A percentile compares a stretch with the other conserved stretches of the same genome.
These are phyloP conservation scores for Stagonosporopsis cucurbitacearum DNA, from an alignment of 2,329 filamentous ascomycete species.

Conservation along the genomic window DNA sequence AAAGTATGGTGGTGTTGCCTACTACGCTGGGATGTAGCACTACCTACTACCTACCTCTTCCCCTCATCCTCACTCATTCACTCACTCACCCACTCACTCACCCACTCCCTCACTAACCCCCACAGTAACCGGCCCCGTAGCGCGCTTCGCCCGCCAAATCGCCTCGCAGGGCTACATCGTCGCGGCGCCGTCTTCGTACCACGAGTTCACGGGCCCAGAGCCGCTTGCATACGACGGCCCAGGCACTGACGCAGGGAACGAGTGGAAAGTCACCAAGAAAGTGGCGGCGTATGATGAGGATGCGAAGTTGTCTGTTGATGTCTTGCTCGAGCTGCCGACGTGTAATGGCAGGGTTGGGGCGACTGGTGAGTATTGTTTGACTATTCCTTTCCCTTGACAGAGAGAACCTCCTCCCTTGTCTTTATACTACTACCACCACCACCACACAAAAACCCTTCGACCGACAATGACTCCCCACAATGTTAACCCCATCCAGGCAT, in stretches of 20 bases:
- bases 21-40: too few species aligned
- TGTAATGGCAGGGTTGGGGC: slow-evolving; percentile 73
- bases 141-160: slow-evolving; percentile 89
- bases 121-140: slow-evolving; percentile 82
- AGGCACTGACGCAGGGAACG: slow-evolving; percentile 86
- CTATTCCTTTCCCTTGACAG: too few species aligned
- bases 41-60: too few species aligned
- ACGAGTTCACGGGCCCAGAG: slow-evolving; percentile 89
- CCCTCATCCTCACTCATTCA: too few species aligned
- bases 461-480: not conserved
- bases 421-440: too few species aligned
- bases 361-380: slow-evolving; percentile 42
- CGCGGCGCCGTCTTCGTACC: slow-evolving; percentile 87
- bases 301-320: slow-evolving; percentile 52
- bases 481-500: slow-evolving; percentile 57
- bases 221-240: slow-evolving; percentile 83
- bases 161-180: slow-evolving; percentile 93
- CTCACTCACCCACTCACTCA: too few species aligned
- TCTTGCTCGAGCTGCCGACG: slow-evolving; percentile 51
- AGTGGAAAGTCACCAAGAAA: slow-evolving; percentile 85
- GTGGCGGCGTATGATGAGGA: slow-evolving; percentile 80
- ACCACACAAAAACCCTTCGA: not conserved
- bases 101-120: slow-evolving; percentile 4
- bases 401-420: too few species aligned
- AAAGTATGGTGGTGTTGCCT: too few species aligned